Conservation (phyloP, 345 rosid species). For the Nasturtium officinale region DNA sequence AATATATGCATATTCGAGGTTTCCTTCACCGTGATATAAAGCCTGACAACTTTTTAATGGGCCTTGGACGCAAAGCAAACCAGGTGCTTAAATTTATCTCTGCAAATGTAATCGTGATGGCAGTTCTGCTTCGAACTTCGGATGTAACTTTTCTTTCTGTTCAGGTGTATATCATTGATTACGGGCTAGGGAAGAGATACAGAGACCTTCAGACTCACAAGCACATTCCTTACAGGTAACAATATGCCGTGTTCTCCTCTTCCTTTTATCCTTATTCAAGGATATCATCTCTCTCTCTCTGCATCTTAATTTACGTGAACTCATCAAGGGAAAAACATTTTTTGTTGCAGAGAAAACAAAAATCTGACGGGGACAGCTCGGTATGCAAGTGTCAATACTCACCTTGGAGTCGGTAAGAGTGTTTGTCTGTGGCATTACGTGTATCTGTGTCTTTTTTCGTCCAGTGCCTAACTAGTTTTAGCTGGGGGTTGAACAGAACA, state of each 20-base stretch:
- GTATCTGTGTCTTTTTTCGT: background rate
- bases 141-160: background rate
- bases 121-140: constrained; percentile 14
- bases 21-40: constrained; percentile 91
- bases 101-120: background rate
- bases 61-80: constrained; percentile 84
- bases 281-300: background rate
- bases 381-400: constrained; percentile 89
- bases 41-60: constrained; percentile 90
- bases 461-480: background rate
- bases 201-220: constrained; percentile 86
- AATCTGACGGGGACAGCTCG: constrained; percentile 91
- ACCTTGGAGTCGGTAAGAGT: constrained; percentile 73
- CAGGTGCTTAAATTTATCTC: constrained; percentile 48
- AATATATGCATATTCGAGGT: constrained; percentile 74
- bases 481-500: constrained; percentile 55
- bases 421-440: constrained; percentile 17
- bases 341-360: constrained; percentile 67
- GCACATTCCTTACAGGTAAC: constrained; percentile 82
- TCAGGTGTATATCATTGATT: constrained; percentile 79
- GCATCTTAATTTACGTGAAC: background rate
- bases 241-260: background rate
- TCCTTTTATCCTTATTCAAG: background rate
- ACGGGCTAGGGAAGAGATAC: constrained; percentile 81
- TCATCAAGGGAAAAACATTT: background rate